Evolutionary conservation across 1,284 basidiomycete genomes (phyloP), one percentile per base, ranked within the genome.

Genomic region (Xerocomus minutiporus): DNA sequence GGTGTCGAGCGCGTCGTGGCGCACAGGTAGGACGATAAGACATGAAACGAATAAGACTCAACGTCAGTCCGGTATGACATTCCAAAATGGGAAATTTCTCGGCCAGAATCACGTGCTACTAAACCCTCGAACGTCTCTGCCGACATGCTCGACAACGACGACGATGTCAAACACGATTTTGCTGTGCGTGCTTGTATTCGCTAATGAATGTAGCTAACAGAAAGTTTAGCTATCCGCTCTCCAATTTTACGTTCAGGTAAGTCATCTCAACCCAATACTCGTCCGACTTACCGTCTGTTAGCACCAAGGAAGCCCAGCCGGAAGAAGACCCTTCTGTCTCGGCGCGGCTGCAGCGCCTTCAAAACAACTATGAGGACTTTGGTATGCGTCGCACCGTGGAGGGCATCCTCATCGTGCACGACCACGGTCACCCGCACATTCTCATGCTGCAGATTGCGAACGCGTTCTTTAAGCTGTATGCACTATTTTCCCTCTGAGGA

Each of bases 391-490:
- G 93, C 20, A 95, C 93, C 0, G 93, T 97, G 9, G 96, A 99
- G 67, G 96, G 93, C n/a, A 88, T 98, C 56, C 82, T 99, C 32
- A 87, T 98, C 48, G 94, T 97, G 25, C 94, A 97, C 71, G 90
- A 93, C 67, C 92, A 93, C 58, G 91, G 93, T 0, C 90, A 95
- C 66, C 92, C 93, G 3, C 96, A 98, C 66, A 91, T 98, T 56
- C 83, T 99, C 59, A 96, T 98, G 85, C 81, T 98, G 13, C 96
- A 98, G 70, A 97, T 99, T 65, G 96, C 94, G 32, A 97, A 97
- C 68, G 93, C 94, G 17, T 99, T 97, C 73, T 98, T 97, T 81
- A 98, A 98, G 72, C 82, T 98, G 93, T 93, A 64, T 66, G 90
- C 44, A 12, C 50, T 12, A 39, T 17, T 48, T 43, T 46, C 4